Conservation (phyloP, 2,329 filamentous ascomycete species). For the Fusarium nodosum region DNA sequence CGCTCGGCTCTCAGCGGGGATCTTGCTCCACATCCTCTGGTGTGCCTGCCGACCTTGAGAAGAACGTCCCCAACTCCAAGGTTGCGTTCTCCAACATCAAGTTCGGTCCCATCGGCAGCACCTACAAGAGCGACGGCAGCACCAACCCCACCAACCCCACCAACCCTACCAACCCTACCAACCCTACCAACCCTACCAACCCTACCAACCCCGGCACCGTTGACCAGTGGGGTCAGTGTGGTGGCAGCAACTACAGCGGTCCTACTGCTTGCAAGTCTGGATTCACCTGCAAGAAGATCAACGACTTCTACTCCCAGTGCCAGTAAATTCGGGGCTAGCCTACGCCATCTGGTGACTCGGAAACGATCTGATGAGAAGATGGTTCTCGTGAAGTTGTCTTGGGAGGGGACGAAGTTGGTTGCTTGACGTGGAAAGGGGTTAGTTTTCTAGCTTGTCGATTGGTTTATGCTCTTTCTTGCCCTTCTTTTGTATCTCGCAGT, state of each 20-base stretch:
- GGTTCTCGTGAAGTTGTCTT: conserved; percentile 3
- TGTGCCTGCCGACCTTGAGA: conserved; percentile 59
- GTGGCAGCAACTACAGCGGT: conserved; percentile 55
- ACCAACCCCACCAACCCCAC: conserved; percentile 35
- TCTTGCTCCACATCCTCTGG: conserved; percentile 67
- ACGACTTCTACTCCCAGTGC: conserved; percentile 60
- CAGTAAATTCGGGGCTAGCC: conserved; percentile 46
- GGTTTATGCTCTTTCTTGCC: conserved; percentile 21
- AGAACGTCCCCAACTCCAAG: conserved; percentile 60
- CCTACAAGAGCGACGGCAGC: conserved; percentile 52
- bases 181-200: conserved; percentile 34
- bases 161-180: conserved; percentile 36
- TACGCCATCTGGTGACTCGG: neutral
- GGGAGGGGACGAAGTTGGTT: conserved; percentile 9
- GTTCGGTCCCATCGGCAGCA: conserved; percentile 68
- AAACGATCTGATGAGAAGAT: conserved; percentile 8
- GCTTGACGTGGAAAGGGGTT: conserved; percentile 12
- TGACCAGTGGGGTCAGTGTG: conserved; percentile 56
- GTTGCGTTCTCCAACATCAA: conserved; percentile 72
- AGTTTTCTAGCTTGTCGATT: conserved; percentile 18
- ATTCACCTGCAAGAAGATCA: conserved; percentile 55
- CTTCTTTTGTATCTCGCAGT: conserved; percentile 33
- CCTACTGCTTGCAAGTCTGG: conserved; percentile 54
- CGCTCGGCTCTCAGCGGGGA: conserved; percentile 66
- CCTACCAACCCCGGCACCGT: conserved; percentile 26